Percentiles rank a stretch among this genome's conserved stretches.
phyloP scores from a whole-genome alignment of 2,329 filamentous ascomycete species.

The Teratosphaeria epicoccoides region DNA sequence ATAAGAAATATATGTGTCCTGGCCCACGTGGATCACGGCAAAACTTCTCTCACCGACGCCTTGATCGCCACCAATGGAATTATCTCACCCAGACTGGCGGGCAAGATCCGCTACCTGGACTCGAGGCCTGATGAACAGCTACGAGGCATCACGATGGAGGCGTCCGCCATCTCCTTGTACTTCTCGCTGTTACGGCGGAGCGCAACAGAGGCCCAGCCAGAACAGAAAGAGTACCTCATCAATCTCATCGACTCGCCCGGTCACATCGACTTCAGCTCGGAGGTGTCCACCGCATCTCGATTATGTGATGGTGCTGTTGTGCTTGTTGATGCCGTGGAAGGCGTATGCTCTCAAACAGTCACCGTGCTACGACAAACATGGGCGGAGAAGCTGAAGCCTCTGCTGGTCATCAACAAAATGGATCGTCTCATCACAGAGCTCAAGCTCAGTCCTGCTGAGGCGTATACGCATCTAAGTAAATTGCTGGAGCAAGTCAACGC shows the following conservation, averaged over 20 bases:
- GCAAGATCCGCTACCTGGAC: slow-evolving; percentile 96
- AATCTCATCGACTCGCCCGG: slow-evolving; percentile 97
- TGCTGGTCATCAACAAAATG: slow-evolving; percentile 97
- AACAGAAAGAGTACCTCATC: slow-evolving; percentile 82
- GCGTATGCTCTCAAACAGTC: slow-evolving; percentile 96
- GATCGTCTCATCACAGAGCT: slow-evolving; percentile 88
- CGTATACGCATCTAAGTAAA: slow-evolving; percentile 79
- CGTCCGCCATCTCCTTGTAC: slow-evolving; percentile 90
- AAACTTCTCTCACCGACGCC: slow-evolving; percentile 92
- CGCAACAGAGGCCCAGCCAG: slow-evolving; percentile 40
- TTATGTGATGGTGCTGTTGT: slow-evolving; percentile 92
- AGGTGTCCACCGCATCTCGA: slow-evolving; percentile 90
- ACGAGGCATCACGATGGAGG: slow-evolving; percentile 99
- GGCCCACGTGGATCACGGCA: slow-evolving; percentile 96
- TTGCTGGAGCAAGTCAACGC: slow-evolving; percentile 94
- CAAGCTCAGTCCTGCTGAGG: slow-evolving; percentile 83
- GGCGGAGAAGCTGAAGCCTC: slow-evolving; percentile 87
- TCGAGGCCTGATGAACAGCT: slow-evolving; percentile 92
- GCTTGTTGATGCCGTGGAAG: slow-evolving; percentile 91
- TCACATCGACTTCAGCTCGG: slow-evolving; percentile 97
- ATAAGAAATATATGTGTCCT: slow-evolving; percentile 96
- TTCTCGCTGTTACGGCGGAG: slow-evolving; percentile 80
- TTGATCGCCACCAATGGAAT: slow-evolving; percentile 98
- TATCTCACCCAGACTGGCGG: slow-evolving; percentile 92
- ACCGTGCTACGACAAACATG: slow-evolving; percentile 91